These are phyloP conservation scores for Mycena venus DNA, from an alignment of 768 basidiomycete genomes.

Conservation along the genomic window DNA sequence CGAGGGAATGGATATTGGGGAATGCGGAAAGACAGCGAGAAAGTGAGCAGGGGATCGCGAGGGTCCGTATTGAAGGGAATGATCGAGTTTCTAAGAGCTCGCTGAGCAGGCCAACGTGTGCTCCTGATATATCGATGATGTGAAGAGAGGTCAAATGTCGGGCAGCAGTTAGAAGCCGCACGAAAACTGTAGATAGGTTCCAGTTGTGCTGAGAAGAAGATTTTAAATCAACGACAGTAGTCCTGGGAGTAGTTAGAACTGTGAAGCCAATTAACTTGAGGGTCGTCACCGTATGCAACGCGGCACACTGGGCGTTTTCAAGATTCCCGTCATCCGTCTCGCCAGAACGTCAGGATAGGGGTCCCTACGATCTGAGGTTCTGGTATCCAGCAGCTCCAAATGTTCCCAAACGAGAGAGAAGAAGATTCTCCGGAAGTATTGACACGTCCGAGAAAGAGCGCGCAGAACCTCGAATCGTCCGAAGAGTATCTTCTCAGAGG, in stretches of 20 bases:
- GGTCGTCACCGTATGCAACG: conserved; percentile 4
- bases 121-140: conserved; percentile 6
- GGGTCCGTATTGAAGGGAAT: not conserved
- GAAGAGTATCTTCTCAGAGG: not conserved
- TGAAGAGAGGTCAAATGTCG: conserved; percentile 13
- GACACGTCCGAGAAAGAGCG: conserved; percentile 21
- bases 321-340: conserved; percentile 13
- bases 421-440: not conserved
- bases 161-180: conserved; percentile 8
- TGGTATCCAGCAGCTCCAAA: not conserved
- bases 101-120: not conserved
- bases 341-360: not conserved
- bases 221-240: not conserved
- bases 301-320: conserved; percentile 19
- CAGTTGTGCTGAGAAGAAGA: not conserved
- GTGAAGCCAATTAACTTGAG: not conserved
- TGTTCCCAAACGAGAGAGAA: conserved; percentile 10
- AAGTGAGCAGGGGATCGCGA: conserved; percentile 9
- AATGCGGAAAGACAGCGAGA: not conserved
- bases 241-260: not conserved
- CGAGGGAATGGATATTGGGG: not conserved
- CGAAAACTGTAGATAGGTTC: conserved; percentile 6
- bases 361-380: not conserved
- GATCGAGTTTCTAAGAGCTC: not conserved
- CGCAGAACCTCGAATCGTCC: conserved; percentile 14